A percentile compares a stretch with the other conserved stretches of the same genome.
phyloP scores from a whole-genome alignment of 805 yeast species.

The Nakazawaea molendinolei region DNA sequence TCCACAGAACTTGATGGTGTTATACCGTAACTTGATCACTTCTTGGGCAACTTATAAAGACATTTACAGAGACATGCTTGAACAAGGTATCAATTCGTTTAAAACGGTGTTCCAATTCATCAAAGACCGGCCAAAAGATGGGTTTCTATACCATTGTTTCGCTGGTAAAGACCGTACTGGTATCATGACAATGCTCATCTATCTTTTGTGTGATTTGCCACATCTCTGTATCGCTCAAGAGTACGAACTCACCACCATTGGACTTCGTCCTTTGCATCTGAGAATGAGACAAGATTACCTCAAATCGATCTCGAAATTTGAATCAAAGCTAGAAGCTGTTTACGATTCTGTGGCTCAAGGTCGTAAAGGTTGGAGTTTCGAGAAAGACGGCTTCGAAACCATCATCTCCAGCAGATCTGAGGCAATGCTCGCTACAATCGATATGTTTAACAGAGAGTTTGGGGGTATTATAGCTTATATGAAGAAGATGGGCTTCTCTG shows the following conservation, averaged over 20 bases:
- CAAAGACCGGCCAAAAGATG: conserved; percentile 44
- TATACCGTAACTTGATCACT: conserved; percentile 46
- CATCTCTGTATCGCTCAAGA: conserved; percentile 61
- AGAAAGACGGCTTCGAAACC: conserved; percentile 49
- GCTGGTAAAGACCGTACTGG: conserved; percentile 91
- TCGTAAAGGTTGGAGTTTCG: conserved; percentile 34
- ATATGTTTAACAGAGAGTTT: conserved; percentile 40
- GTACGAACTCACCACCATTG: conserved; percentile 68
- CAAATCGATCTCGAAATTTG: conserved; percentile 16
- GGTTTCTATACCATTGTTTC: conserved; percentile 67
- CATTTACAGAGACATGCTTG: conserved; percentile 56
- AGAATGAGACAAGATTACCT: conserved; percentile 29
- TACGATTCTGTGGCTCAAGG: conserved; percentile 25
- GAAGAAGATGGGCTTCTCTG: conserved; percentile 35
- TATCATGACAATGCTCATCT: conserved; percentile 57
- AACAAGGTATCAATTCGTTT: conserved; percentile 40
- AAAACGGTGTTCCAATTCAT: conserved; percentile 46
- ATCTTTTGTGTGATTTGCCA: conserved; percentile 61
- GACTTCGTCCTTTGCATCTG: conserved; percentile 45
- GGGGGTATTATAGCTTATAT: conserved; percentile 50
- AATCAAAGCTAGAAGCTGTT: conserved; percentile 18
- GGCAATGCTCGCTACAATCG: conserved; percentile 60
- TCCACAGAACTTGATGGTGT: conserved; percentile 55
- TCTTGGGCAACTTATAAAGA: conserved; percentile 57
- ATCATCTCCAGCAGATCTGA: conserved; percentile 60